phyloP scores from a whole-genome alignment of 306 rosid species.

The Benincasa hispida region DNA sequence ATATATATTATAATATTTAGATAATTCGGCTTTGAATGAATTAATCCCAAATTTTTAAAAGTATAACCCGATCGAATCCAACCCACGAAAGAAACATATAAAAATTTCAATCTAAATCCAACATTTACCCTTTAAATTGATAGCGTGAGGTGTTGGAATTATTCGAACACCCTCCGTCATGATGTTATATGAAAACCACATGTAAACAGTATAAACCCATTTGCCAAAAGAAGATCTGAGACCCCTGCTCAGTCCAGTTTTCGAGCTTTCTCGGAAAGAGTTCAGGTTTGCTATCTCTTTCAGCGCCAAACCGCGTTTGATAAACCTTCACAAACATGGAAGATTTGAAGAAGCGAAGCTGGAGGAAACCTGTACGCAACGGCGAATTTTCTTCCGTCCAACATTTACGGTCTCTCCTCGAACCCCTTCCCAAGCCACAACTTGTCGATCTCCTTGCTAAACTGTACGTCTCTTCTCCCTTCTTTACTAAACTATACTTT shows the following conservation, averaged over 20 bases:
- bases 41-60: no score
- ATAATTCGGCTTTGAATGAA: no score
- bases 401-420: constrained; percentile 46
- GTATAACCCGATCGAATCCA: no score
- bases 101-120: no score
- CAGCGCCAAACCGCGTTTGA: background rate
- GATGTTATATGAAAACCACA: no score
- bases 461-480: constrained; percentile 32
- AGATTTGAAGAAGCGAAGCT: constrained; percentile 66
- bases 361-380: constrained; percentile 20
- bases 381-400: constrained; percentile 26
- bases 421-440: constrained; percentile 59
- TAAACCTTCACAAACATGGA: constrained; percentile 26
- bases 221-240: background rate
- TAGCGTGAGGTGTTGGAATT: no score
- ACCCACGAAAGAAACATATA: no score
- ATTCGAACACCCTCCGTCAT: no score
- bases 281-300: background rate
- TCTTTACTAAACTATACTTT: background rate
- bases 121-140: no score
- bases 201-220: background rate
- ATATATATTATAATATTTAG: no score
- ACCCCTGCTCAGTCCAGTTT: background rate
- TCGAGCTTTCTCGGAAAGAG: background rate
- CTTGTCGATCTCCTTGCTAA: constrained; percentile 62